phyloP scores from a whole-genome alignment of 495 filamentous ascomycete genomes.

The Neurospora sp. region DNA sequence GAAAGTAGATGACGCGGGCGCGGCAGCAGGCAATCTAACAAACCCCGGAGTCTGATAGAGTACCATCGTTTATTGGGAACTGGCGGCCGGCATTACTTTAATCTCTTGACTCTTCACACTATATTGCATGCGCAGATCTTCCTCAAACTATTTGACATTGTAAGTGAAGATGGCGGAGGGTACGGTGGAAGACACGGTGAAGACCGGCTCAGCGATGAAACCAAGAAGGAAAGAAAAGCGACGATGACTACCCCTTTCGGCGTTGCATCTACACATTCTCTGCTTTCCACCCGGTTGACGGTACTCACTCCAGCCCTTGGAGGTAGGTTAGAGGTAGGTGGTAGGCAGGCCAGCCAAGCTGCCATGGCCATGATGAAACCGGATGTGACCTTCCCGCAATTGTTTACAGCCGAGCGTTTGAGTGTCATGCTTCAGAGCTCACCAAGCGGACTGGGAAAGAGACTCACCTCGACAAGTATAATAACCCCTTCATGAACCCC shows the following conservation, averaged over 20 bases:
- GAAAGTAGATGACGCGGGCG: background rate
- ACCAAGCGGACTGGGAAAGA: background rate
- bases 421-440: background rate
- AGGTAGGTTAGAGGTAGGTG: no score
- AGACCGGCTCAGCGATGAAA: background rate
- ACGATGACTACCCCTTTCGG: background rate
- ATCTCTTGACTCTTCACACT: background rate
- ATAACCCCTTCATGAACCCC: background rate
- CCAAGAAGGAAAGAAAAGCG: background rate
- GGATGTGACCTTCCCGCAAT: background rate
- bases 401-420: background rate
- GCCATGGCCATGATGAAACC: background rate
- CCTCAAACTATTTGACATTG: background rate
- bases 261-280: background rate
- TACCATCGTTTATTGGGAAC: background rate
- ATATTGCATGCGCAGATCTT: background rate
- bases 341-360: background rate
- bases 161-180: background rate
- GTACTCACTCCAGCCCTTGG: background rate
- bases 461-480: background rate
- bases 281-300: background rate
- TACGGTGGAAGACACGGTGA: background rate
- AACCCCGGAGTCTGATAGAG: background rate
- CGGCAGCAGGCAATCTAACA: background rate
- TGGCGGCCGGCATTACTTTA: background rate